Conservation (phyloP, 148 eudicot genomes). For the Rhododendron molle region DNA sequence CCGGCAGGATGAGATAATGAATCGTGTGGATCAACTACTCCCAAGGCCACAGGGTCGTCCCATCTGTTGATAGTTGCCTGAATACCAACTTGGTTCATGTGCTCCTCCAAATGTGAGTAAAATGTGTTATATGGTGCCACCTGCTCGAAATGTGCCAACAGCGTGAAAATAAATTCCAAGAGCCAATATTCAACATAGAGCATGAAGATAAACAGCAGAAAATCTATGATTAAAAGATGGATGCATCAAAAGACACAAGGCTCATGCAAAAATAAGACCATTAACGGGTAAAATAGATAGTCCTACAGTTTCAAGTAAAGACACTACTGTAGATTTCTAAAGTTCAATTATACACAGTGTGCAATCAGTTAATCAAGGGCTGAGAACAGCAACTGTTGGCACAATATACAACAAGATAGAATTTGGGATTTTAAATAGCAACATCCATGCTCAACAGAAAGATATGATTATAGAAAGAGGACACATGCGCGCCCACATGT, state of each 20-base stretch:
- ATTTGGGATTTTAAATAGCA: not conserved
- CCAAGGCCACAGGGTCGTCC: slow-evolving; percentile 84
- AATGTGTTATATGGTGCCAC: slow-evolving; percentile 95
- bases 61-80: slow-evolving; percentile 76
- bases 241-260: not conserved
- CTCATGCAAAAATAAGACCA: not conserved
- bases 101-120: slow-evolving; percentile 91
- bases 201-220: not conserved
- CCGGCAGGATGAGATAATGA: slow-evolving; percentile 95
- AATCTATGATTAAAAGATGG: not conserved
- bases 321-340: not conserved
- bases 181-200: not conserved
- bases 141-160: slow-evolving; percentile 27
- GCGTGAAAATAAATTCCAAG: not conserved
- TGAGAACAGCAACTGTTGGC: not conserved
- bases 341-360: not conserved
- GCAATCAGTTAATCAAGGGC: not conserved
- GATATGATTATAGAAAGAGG: not conserved
- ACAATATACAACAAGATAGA: not conserved
- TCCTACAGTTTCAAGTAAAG: not conserved
- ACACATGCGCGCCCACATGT: not conserved
- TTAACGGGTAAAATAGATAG: not conserved
- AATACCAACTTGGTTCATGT: slow-evolving; percentile 79
- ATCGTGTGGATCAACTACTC: slow-evolving; percentile 94
- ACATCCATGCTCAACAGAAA: not conserved